These are phyloP conservation scores for Umbellularia californica DNA, from an alignment of 164 flowering plant genomes.

Conservation along the genomic window DNA sequence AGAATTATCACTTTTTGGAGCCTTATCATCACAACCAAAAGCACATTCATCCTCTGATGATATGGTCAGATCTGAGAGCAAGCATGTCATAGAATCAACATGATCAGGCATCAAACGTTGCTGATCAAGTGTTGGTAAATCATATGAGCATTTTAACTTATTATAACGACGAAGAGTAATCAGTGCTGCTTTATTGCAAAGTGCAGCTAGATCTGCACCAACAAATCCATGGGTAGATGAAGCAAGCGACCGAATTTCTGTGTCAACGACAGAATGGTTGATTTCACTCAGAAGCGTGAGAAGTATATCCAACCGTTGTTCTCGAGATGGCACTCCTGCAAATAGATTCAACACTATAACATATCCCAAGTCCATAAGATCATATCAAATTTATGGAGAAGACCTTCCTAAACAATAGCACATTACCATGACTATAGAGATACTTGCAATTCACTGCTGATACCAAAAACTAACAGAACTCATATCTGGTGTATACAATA, in stretches of 20 bases:
- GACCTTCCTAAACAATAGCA: too few species aligned
- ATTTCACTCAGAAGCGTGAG: conserved; percentile 47
- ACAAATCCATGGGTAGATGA: conserved; percentile 85
- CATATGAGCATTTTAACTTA: conserved; percentile 18
- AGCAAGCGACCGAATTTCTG: conserved; percentile 60
- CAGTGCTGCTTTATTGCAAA: conserved; percentile 79
- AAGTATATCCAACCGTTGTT: conserved; percentile 74
- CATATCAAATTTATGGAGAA: too few species aligned
- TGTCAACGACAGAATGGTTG: conserved; percentile 57
- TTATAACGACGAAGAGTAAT: conserved; percentile 56
- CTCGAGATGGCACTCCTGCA: conserved; percentile 92
- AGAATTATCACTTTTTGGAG: conserved; percentile 5
- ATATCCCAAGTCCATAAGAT: neutral
- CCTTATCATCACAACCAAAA: conserved; percentile 5
- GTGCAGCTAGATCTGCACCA: conserved; percentile 90
- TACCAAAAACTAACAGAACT: too few species aligned
- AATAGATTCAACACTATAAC: conserved; percentile 4
- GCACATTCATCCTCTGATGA: conserved; percentile 20
- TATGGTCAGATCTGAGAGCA: conserved; percentile 15
- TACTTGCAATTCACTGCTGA: too few species aligned
- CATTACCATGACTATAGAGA: too few species aligned
- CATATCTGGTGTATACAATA: too few species aligned
- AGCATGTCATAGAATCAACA: conserved; percentile 30
- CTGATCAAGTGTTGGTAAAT: neutral
- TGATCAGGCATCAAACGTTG: conserved; percentile 13